Conservation (phyloP, 352 stramenopile species). For the Phytophthora pinifolia region DNA sequence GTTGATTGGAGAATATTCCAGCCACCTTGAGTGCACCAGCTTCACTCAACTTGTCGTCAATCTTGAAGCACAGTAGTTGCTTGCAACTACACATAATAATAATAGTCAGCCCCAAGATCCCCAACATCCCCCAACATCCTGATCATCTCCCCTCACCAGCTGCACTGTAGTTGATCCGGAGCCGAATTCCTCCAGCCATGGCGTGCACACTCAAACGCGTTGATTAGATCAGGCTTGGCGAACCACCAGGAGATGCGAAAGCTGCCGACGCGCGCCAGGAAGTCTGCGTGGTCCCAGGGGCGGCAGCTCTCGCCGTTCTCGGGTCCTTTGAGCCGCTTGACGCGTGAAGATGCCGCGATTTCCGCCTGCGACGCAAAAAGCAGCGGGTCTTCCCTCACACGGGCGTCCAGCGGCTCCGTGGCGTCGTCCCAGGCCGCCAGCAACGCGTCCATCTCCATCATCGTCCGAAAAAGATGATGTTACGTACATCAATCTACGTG, state of each 20-base stretch:
- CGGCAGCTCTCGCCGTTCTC: slow-evolving; percentile 20
- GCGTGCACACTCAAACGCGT: slow-evolving; percentile 46
- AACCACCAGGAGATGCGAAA: slow-evolving; percentile 66
- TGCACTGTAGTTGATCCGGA: slow-evolving; percentile 48
- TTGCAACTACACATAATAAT: slow-evolving; percentile 33
- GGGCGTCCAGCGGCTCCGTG: slow-evolving; percentile 34
- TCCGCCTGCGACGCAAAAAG: slow-evolving; percentile 17
- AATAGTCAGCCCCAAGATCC: slow-evolving; percentile 8
- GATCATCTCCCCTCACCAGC: slow-evolving; percentile 22
- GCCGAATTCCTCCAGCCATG: slow-evolving; percentile 54
- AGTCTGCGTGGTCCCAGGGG: slow-evolving; percentile 52
- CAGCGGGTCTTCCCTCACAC: slow-evolving; percentile 21
- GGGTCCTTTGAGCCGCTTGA: slow-evolving; percentile 4
- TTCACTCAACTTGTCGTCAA: slow-evolving; percentile 50
- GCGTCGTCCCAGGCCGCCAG: slow-evolving; percentile 35
- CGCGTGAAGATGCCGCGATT: not conserved
- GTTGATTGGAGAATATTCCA: slow-evolving; percentile 36
- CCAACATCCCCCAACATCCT: not conserved
- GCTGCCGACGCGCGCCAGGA: slow-evolving; percentile 49
- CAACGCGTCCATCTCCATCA: slow-evolving; percentile 27
- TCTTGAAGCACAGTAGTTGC: slow-evolving; percentile 51
- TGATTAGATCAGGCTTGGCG: slow-evolving; percentile 54
- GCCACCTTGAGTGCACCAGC: slow-evolving; percentile 39
- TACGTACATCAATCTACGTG: not conserved
- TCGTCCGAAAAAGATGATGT: slow-evolving; percentile 4